Conservation (phyloP, 345 rosid genomes). For the Eucalyptus virginea region DNA sequence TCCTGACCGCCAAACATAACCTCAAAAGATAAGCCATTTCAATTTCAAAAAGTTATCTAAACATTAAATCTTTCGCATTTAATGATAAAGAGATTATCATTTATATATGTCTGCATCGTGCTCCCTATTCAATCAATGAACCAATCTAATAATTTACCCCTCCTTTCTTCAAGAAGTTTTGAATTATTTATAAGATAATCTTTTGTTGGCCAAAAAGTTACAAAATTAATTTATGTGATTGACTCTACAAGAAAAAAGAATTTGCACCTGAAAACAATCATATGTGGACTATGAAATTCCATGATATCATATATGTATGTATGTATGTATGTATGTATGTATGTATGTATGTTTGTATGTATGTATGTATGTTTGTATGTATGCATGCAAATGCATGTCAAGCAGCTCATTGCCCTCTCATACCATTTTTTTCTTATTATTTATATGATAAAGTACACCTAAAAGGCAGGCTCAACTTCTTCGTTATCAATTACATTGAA, state of each 20-base stretch:
- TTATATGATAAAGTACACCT: not conserved
- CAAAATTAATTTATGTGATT: too few relatives aligned
- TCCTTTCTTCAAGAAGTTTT: not conserved
- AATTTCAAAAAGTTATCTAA: not conserved
- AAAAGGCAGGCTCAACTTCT: not conserved
- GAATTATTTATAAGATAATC: not conserved
- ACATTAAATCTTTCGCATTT: not conserved
- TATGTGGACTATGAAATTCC: not conserved
- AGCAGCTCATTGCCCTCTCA: not conserved
- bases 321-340: too few relatives aligned
- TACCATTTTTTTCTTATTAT: not conserved
- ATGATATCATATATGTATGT: too few relatives aligned
- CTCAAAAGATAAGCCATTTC: too few relatives aligned
- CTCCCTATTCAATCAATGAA: not conserved
- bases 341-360: too few relatives aligned
- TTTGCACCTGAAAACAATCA: not conserved
- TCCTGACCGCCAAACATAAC: too few relatives aligned
- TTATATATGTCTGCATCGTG: not conserved
- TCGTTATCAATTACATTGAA: not conserved
- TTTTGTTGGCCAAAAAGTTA: not conserved
- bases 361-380: too few relatives aligned
- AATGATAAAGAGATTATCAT: not conserved
- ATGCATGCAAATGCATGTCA: too few relatives aligned
- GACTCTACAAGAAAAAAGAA: not conserved
- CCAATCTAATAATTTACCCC: not conserved